Base-by-base conservation (phyloP, 2,329 filamentous ascomycete species). In the Metarhizium anisopliae region DNA sequence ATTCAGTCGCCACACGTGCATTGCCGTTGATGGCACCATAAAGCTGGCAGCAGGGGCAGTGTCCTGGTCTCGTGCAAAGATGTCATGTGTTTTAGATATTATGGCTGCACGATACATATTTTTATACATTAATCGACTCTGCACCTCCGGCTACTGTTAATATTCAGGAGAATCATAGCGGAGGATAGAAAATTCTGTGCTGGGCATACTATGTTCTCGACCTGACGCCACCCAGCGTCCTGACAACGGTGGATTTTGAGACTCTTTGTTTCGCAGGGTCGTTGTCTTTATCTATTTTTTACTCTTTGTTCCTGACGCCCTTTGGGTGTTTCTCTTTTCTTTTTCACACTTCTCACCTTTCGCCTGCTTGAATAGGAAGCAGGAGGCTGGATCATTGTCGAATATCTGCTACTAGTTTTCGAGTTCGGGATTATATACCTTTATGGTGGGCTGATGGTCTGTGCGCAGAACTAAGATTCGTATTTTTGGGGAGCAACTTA, bases 311-410 rank as follows among this genome's bases (percentile, higher is more conserved):
- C n/a, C 3, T 8, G 32, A 35, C 25, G 30, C 30, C 32, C 42
- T 38, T n/a, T 8, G 5, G 30, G 16, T 42, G 35, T 35, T 30
- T 18, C 35, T 20, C 2, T 3, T 42, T 29, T 25, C 36, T 42
- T 20, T 20, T 18, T 18, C 25, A 25, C 25, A 14, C 29, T 29
- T 25, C 4, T 43, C 11, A 1, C 16, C n/a, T 16, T 50, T 43
- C 32, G 25, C 10, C 30, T 50, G 29, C 11, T 47, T 36, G 30
- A 18, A 50, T 5, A 53, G 51, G 36, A 43, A 50, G 51, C 43
- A 50, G 51, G 45, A 50, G 43, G 51, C 55, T 45, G 50, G 55
- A 50, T 53, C 45, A 50, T 42, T 29, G 51, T 56, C 47, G 36
- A 53, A 18, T 35, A 14, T 47, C 25, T 38, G 20, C 3, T 49